Evolutionary conservation across 345 rosid genomes (phyloP).

Genomic region (Limnanthes douglasii): DNA sequence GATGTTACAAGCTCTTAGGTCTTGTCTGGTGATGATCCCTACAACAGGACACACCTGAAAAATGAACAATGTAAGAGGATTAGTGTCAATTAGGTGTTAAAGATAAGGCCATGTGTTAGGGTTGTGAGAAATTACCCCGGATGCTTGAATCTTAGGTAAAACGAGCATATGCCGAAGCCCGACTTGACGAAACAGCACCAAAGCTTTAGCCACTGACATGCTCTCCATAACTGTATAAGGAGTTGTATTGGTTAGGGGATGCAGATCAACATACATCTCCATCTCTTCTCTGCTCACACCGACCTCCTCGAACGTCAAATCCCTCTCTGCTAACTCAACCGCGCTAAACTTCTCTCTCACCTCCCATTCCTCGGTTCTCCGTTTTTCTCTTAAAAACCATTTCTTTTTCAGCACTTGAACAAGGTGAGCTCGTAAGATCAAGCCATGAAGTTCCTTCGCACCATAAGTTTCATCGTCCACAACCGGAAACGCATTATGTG

Average conservation of each 20-base stretch:
- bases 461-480: constrained; percentile 27
- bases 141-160: constrained; percentile 55
- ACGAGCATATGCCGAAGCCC: constrained; percentile 73
- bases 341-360: constrained; percentile 58
- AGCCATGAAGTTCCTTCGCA: constrained; percentile 44
- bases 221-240: constrained; percentile 80
- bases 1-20: constrained; percentile 57
- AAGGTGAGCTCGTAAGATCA: constrained; percentile 75
- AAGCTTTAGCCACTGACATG: constrained; percentile 87
- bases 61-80: neutral
- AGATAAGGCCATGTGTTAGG: neutral
- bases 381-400: constrained; percentile 64
- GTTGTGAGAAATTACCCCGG: constrained; percentile 39
- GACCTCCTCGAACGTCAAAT: constrained; percentile 47
- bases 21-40: constrained; percentile 82
- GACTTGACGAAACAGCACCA: constrained; percentile 68
- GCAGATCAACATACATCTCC: constrained; percentile 81
- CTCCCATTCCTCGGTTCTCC: constrained; percentile 82
- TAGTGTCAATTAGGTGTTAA: constrained; percentile 3
- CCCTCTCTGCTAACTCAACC: constrained; percentile 76
- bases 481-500: constrained; percentile 65
- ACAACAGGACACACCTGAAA: constrained; percentile 51
- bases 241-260: constrained; percentile 79
- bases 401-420: constrained; percentile 57
- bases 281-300: constrained; percentile 53